Percentiles rank a stretch among this genome's conserved stretches.
Evolutionary conservation across 768 basidiomycete genomes (phyloP).

Genomic region (Xerocomus potaroensis): DNA sequence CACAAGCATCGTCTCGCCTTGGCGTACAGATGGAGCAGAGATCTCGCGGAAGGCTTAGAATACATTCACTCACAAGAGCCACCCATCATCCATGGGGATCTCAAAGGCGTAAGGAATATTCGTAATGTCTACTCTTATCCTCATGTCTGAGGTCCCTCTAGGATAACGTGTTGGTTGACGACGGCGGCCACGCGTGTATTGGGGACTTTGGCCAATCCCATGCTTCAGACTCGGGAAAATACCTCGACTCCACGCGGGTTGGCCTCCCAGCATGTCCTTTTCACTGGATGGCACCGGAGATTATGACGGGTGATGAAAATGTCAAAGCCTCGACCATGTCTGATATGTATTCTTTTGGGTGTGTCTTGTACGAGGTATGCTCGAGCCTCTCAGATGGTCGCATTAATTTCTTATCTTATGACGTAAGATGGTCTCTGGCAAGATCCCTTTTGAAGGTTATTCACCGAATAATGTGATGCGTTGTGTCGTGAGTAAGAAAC

Average conservation of each 20-base stretch:
- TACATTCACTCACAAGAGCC: slow-evolving; percentile 25
- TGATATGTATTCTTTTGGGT: slow-evolving; percentile 28
- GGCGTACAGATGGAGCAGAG: slow-evolving; percentile 10
- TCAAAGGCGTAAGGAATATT: slow-evolving; percentile 32
- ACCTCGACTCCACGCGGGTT: slow-evolving; percentile 22
- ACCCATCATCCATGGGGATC: slow-evolving; percentile 37
- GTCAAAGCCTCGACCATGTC: slow-evolving; percentile 10
- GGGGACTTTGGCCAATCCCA: slow-evolving; percentile 28
- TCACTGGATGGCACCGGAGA: slow-evolving; percentile 28
- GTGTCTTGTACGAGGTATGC: slow-evolving; percentile 29
- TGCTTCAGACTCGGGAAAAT: slow-evolving; percentile 20
- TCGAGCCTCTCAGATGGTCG: background rate
- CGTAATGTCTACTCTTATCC: background rate
- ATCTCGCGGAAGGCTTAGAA: slow-evolving; percentile 18
- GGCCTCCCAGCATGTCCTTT: slow-evolving; percentile 9
- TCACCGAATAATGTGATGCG: background rate
- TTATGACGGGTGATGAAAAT: slow-evolving; percentile 6
- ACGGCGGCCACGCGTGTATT: slow-evolving; percentile 13
- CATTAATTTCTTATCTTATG: background rate
- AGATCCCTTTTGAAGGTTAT: slow-evolving; percentile 8
- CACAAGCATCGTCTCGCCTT: slow-evolving; percentile 1
- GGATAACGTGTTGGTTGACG: slow-evolving; percentile 24
- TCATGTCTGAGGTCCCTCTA: slow-evolving; percentile 5
- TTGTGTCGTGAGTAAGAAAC: background rate
- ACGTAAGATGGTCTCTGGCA: slow-evolving; percentile 19